Evolutionary conservation across 2,329 filamentous ascomycete species (phyloP).

Genomic region (Tolypocladium capitatum): DNA sequence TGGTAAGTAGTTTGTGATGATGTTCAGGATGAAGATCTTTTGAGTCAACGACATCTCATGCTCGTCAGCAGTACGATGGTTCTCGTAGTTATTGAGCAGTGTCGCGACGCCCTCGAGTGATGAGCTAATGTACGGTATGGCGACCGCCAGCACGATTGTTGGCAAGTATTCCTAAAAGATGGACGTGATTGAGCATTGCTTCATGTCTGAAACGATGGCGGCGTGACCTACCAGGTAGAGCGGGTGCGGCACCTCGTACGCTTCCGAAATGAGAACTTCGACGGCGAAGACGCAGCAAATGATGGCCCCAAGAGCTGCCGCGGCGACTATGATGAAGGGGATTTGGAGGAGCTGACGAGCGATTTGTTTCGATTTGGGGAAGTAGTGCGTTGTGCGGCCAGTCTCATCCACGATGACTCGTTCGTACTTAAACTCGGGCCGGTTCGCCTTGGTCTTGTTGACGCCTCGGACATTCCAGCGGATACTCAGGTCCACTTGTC

Average conservation of each 20-base stretch:
- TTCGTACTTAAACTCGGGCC: constrained; percentile 52
- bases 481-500: constrained; percentile 56
- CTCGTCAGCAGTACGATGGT: constrained; percentile 57
- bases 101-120: constrained; percentile 50
- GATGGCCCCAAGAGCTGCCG: constrained; percentile 46
- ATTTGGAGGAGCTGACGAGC: constrained; percentile 53
- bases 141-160: constrained; percentile 54
- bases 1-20: constrained; percentile 68
- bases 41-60: constrained; percentile 58
- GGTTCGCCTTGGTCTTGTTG: constrained; percentile 50
- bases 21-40: constrained; percentile 66
- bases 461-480: constrained; percentile 63
- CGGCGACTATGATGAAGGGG: constrained; percentile 51
- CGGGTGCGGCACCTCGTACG: constrained; percentile 58
- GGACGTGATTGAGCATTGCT: not conserved
- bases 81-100: constrained; percentile 55
- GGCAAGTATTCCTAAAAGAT: constrained; percentile 52
- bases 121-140: constrained; percentile 51
- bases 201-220: not conserved
- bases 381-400: constrained; percentile 48
- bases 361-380: constrained; percentile 51
- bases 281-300: constrained; percentile 60
- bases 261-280: constrained; percentile 62
- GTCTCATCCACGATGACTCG: constrained; percentile 47
- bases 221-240: constrained; percentile 41